These are phyloP conservation scores for Keqinozyma sinolaborantium DNA, from an alignment of 1,139 yeast genomes.

Conservation along the genomic window DNA sequence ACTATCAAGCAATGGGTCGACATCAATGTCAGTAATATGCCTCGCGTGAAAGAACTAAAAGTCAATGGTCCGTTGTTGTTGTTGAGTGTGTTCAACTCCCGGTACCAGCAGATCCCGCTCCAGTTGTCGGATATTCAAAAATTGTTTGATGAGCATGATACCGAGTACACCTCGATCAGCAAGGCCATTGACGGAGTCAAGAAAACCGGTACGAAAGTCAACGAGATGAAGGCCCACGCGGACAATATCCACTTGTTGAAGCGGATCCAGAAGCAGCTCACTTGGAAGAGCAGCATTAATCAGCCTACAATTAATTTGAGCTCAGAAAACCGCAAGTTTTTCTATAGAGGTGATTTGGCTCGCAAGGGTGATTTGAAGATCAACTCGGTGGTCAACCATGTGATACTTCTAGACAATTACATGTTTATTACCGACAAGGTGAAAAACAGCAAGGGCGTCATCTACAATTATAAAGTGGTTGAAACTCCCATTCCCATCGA, in stretches of 20 bases:
- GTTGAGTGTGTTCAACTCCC: constrained; percentile 72
- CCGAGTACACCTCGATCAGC: constrained; percentile 52
- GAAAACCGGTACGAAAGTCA: constrained; percentile 35
- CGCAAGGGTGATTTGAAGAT: constrained; percentile 63
- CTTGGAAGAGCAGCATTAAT: constrained; percentile 41
- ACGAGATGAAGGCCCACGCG: constrained; percentile 53
- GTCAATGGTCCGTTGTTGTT: constrained; percentile 60
- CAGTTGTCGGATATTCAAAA: constrained; percentile 59
- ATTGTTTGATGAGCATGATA: constrained; percentile 44
- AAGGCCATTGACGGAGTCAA: constrained; percentile 48
- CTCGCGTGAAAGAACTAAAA: constrained; percentile 40
- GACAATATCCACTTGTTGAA: constrained; percentile 50
- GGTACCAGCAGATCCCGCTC: constrained; percentile 68
- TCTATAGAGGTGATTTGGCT: constrained; percentile 57
- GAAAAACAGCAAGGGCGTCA: constrained; percentile 20
- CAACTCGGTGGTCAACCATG: constrained; percentile 45
- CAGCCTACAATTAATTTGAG: constrained; percentile 49
- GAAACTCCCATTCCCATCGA: constrained; percentile 64
- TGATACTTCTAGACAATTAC: constrained; percentile 71
- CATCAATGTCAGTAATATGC: constrained; percentile 35
- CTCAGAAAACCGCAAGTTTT: constrained; percentile 54
- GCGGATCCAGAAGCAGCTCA: constrained; percentile 43
- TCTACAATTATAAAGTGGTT: constrained; percentile 36
- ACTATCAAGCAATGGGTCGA: constrained; percentile 52
- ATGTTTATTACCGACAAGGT: constrained; percentile 60